phyloP scores from a whole-genome alignment of 768 basidiomycete genomes.

The Termitomyces sp. region DNA sequence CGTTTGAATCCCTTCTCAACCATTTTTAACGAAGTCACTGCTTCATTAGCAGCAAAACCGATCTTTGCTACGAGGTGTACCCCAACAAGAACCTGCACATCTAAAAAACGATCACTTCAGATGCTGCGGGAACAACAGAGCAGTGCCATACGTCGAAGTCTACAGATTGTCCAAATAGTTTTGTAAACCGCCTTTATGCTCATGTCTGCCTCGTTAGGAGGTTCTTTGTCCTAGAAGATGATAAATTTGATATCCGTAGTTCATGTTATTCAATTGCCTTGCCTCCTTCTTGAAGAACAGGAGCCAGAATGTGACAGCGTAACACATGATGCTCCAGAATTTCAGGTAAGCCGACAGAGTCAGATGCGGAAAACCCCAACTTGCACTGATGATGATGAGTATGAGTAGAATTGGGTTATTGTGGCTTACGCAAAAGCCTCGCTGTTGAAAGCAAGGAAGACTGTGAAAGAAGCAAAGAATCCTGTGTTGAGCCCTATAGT shows the following conservation, averaged over 20 bases:
- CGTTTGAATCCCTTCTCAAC: slow-evolving; percentile 95
- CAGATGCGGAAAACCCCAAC: slow-evolving; percentile 74
- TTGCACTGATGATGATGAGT: slow-evolving; percentile 41
- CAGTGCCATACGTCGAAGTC: slow-evolving; percentile 72
- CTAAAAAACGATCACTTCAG: slow-evolving; percentile 38
- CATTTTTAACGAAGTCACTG: slow-evolving; percentile 87
- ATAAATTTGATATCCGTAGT: slow-evolving; percentile 1
- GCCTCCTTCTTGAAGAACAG: slow-evolving; percentile 89
- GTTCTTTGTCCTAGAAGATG: slow-evolving; percentile 58
- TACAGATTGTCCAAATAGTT: slow-evolving; percentile 93
- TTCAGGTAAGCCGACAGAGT: slow-evolving; percentile 78
- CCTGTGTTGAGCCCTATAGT: slow-evolving; percentile 96
- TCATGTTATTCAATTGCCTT: slow-evolving; percentile 13
- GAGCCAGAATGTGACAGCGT: slow-evolving; percentile 85
- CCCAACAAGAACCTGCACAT: slow-evolving; percentile 84
- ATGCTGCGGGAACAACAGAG: neutral
- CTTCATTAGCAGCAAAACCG: slow-evolving; percentile 93
- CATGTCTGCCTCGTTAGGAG: slow-evolving; percentile 77
- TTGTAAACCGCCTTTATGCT: slow-evolving; percentile 88
- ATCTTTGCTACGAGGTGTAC: slow-evolving; percentile 92
- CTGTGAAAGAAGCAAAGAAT: slow-evolving; percentile 94
- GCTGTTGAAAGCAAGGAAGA: slow-evolving; percentile 95
- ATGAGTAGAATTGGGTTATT: neutral
- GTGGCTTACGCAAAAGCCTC: slow-evolving; percentile 77
- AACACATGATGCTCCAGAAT: slow-evolving; percentile 84